Evolutionary conservation across 2,329 filamentous ascomycete species (phyloP).

Genomic region (Ascochyta clinopodiicola): DNA sequence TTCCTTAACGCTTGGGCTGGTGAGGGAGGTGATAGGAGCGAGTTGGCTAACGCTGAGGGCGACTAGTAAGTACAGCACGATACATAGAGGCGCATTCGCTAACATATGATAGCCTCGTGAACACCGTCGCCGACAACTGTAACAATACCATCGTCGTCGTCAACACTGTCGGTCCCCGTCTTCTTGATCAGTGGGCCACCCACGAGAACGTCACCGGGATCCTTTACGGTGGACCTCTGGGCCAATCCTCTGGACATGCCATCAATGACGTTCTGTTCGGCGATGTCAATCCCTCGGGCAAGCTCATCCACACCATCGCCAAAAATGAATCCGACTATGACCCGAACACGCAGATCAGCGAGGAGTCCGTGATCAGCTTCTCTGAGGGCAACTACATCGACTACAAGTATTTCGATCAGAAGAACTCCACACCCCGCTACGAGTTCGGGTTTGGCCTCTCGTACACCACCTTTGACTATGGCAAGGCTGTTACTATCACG

Average conservation of each 20-base stretch:
- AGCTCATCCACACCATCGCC: slow-evolving; percentile 80
- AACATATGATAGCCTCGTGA: slow-evolving; percentile 38
- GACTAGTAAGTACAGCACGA: slow-evolving; percentile 4
- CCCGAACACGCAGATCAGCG: slow-evolving; percentile 57
- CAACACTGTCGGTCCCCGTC: slow-evolving; percentile 66
- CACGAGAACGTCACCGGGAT: slow-evolving; percentile 81
- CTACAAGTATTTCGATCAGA: slow-evolving; percentile 73
- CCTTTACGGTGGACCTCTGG: slow-evolving; percentile 78
- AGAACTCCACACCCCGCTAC: slow-evolving; percentile 69
- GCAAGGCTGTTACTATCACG: slow-evolving; percentile 1
- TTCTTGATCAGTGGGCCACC: slow-evolving; percentile 77
- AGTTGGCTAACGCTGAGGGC: slow-evolving; percentile 11
- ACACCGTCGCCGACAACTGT: slow-evolving; percentile 53
- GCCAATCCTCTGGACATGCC: slow-evolving; percentile 79
- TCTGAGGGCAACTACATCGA: slow-evolving; percentile 80
- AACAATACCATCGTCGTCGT: slow-evolving; percentile 58
- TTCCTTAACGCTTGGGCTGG: slow-evolving; percentile 26
- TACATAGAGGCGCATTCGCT: neutral
- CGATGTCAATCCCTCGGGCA: slow-evolving; percentile 72
- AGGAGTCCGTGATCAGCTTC: slow-evolving; percentile 61
- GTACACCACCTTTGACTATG: slow-evolving; percentile 76
- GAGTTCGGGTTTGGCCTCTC: slow-evolving; percentile 77
- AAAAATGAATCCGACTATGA: slow-evolving; percentile 70
- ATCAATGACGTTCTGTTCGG: slow-evolving; percentile 81
- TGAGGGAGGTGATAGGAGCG: slow-evolving; percentile 17